Evolutionary conservation across 2,329 filamentous ascomycete species (phyloP).

Genomic region (Xylariales sp.): DNA sequence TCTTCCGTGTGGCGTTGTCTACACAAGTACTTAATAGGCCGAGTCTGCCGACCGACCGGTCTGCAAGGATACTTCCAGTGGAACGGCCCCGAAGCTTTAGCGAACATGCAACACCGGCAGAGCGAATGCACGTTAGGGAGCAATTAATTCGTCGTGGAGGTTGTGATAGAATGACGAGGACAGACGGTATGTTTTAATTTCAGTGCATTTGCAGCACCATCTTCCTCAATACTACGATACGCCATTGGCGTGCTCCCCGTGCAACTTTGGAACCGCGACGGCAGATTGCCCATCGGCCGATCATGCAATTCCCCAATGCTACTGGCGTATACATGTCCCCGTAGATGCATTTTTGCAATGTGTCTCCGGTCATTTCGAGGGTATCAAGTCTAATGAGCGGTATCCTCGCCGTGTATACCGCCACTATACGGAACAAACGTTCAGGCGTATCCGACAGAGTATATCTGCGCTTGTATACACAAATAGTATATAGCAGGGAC

Average conservation of each 20-base stretch:
- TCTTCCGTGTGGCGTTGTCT: constrained; percentile 32
- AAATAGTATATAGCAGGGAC: neutral
- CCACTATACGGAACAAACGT: constrained; percentile 14
- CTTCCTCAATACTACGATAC: constrained; percentile 7
- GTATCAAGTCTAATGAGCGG: constrained; percentile 1
- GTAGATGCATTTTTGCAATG: constrained; percentile 3
- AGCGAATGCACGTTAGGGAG: constrained; percentile 27
- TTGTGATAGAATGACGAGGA: constrained; percentile 22
- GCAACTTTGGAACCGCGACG: constrained; percentile 15
- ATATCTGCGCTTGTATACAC: constrained; percentile 9
- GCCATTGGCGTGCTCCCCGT: constrained; percentile 11
- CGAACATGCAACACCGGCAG: constrained; percentile 35
- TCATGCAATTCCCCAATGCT: constrained; percentile 24
- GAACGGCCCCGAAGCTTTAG: constrained; percentile 28
- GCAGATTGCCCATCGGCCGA: constrained; percentile 28
- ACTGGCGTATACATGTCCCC: constrained; percentile 8
- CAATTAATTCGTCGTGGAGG: constrained; percentile 11
- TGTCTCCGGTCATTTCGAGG: neutral
- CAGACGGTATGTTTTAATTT: constrained; percentile 17
- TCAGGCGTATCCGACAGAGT: constrained; percentile 27
- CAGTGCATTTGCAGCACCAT: constrained; percentile 18
- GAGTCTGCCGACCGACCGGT: constrained; percentile 35
- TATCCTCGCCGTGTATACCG: constrained; percentile 26
- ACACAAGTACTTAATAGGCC: constrained; percentile 9
- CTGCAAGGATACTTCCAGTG: constrained; percentile 33